These are phyloP conservation scores for Aspergillaceae sp. DNA, from an alignment of 2,329 filamentous ascomycete species.

Conservation along the genomic window DNA sequence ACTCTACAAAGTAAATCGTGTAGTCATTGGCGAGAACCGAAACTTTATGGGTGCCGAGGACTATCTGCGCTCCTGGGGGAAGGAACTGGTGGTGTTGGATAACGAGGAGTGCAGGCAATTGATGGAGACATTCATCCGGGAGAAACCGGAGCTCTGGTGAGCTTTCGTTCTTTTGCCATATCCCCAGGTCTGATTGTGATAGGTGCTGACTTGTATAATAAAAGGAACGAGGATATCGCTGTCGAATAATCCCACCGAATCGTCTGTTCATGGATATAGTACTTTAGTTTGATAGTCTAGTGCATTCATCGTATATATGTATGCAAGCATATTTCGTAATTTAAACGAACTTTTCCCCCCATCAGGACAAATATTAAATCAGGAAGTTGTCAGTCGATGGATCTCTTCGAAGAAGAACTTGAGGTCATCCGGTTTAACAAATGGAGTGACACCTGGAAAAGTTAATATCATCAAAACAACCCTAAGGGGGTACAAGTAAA, in stretches of 20 bases:
- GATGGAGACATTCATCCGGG: slow-evolving; percentile 64
- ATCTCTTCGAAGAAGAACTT: slow-evolving; percentile 93
- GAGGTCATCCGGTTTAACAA: slow-evolving; percentile 86
- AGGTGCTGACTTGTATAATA: no score
- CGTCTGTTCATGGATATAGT: neutral
- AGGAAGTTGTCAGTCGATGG: slow-evolving; percentile 49
- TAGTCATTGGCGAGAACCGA: slow-evolving; percentile 70
- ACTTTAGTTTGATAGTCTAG: no score
- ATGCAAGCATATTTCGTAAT: no score
- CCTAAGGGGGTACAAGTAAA: slow-evolving; percentile 6
- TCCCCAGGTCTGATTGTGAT: neutral
- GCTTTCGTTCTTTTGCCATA: slow-evolving; percentile 17
- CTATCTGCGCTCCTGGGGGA: slow-evolving; percentile 57
- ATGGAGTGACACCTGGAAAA: slow-evolving; percentile 72
- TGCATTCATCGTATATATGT: no score
- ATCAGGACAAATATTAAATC: neutral
- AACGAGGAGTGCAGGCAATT: slow-evolving; percentile 56
- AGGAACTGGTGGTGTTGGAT: slow-evolving; percentile 65
- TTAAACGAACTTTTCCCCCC: no score
- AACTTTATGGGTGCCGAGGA: slow-evolving; percentile 66
- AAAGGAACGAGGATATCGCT: slow-evolving; percentile 53
- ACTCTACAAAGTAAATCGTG: slow-evolving; percentile 63
- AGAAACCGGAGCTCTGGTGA: slow-evolving; percentile 64
- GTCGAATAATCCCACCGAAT: slow-evolving; percentile 25
- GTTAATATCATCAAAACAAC: slow-evolving; percentile 14